These are phyloP conservation scores for Pseudohalonectria lignicola DNA, from an alignment of 2,329 filamentous ascomycete genomes.

Conservation along the genomic window DNA sequence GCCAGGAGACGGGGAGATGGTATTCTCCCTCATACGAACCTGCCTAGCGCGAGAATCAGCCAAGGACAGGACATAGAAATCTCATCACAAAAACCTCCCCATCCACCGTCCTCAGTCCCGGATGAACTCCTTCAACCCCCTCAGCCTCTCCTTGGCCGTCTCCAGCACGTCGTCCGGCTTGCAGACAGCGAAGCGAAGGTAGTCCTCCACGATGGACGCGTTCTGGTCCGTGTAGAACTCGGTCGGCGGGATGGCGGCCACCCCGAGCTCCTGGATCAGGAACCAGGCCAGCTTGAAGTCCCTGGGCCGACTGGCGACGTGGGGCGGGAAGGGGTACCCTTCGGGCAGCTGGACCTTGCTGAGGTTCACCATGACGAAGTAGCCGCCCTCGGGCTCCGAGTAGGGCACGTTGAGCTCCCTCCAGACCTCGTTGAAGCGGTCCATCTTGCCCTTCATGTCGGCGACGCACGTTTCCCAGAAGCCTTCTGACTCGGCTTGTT, in stretches of 20 bases:
- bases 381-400: constrained; percentile 89
- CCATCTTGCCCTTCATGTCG: constrained; percentile 86
- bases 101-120: constrained; percentile 3
- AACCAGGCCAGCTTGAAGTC: constrained; percentile 97
- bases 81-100: neutral
- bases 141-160: constrained; percentile 63
- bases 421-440: constrained; percentile 75
- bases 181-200: constrained; percentile 90
- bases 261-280: constrained; percentile 88
- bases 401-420: constrained; percentile 67
- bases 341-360: constrained; percentile 72
- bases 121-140: constrained; percentile 65
- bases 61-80: neutral
- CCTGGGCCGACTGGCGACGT: constrained; percentile 74
- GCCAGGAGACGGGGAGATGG: too few relatives aligned
- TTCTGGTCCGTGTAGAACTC: constrained; percentile 91
- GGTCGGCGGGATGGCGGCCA: constrained; percentile 90
- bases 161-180: constrained; percentile 83
- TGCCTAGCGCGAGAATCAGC: too few relatives aligned
- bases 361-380: constrained; percentile 95
- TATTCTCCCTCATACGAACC: too few relatives aligned
- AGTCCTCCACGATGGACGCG: constrained; percentile 79
- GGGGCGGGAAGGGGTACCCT: constrained; percentile 78
- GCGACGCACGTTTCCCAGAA: constrained; percentile 80
- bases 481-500: constrained; percentile 70